Conservation (phyloP, 2,329 filamentous ascomycete species). For the Pseudonectria buxi region DNA sequence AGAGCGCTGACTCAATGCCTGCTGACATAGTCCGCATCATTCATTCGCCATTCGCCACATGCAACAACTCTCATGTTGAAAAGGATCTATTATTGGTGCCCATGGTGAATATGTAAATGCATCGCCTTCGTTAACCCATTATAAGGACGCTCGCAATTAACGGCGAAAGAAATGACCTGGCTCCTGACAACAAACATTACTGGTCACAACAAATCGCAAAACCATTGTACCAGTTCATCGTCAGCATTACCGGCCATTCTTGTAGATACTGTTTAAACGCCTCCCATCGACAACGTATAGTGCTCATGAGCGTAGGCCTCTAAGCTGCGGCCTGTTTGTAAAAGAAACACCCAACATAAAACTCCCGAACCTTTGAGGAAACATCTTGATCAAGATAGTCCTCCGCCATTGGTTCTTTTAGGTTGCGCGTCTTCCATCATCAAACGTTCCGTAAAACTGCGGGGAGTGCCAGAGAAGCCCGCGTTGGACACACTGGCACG, state of each 20-base stretch:
- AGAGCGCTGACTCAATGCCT: constrained; percentile 6
- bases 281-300: constrained; percentile 13
- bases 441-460: constrained; percentile 42
- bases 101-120: no score
- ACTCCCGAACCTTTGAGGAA: constrained; percentile 14
- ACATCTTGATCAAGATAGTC: constrained; percentile 12
- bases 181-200: no score
- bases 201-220: neutral
- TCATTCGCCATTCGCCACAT: constrained; percentile 7
- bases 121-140: no score
- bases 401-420: constrained; percentile 16
- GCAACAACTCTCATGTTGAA: no score
- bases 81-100: no score
- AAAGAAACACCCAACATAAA: constrained; percentile 13
- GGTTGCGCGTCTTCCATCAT: constrained; percentile 41
- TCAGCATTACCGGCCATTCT: constrained; percentile 6
- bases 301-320: constrained; percentile 15
- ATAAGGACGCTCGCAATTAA: no score
- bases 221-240: constrained; percentile 3
- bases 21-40: no score
- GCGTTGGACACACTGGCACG: constrained; percentile 33
- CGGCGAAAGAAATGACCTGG: no score
- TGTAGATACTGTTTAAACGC: constrained; percentile 19
- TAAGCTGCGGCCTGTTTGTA: constrained; percentile 15
- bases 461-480: constrained; percentile 37